Evolutionary conservation across 2,329 filamentous ascomycete genomes (phyloP).

Genomic region (Colletotrichum nymphaeae): DNA sequence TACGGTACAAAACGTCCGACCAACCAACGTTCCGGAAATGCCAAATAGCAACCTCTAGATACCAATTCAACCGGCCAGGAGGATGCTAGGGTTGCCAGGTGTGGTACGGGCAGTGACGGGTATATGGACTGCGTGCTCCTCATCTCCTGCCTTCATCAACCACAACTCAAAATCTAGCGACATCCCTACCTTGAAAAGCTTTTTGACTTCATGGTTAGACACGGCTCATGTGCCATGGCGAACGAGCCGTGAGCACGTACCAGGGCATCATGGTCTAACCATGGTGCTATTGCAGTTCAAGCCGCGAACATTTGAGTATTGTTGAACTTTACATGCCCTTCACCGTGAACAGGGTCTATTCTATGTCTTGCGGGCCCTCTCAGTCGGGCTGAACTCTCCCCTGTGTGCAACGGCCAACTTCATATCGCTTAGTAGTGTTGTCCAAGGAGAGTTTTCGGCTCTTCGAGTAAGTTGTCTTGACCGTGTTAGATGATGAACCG

Average conservation of each 20-base stretch:
- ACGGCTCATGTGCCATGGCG: background rate
- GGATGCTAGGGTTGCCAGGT: background rate
- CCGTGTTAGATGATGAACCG: background rate
- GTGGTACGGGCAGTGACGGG: background rate
- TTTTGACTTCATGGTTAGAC: slow-evolving; percentile 7
- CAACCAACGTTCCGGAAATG: background rate
- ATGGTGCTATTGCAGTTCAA: slow-evolving; percentile 16
- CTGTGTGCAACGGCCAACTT: background rate
- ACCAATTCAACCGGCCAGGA: background rate
- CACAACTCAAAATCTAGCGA: background rate
- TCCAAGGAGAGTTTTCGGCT: slow-evolving; percentile 7
- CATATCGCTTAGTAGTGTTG: background rate
- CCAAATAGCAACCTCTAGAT: background rate
- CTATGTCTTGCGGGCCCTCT: slow-evolving; percentile 2
- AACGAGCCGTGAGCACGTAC: slow-evolving; percentile 13
- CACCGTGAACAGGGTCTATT: background rate
- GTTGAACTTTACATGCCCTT: slow-evolving; percentile 4
- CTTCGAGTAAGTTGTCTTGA: background rate
- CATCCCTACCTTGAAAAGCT: background rate
- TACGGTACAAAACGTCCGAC: background rate
- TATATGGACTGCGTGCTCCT: background rate
- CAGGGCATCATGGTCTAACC: slow-evolving; percentile 10
- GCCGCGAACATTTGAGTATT: slow-evolving; percentile 16
- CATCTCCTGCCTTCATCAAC: background rate
- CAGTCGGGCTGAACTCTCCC: background rate